Conservation (phyloP, 768 basidiomycete species). For the Phlebiopsis gigantea region DNA sequence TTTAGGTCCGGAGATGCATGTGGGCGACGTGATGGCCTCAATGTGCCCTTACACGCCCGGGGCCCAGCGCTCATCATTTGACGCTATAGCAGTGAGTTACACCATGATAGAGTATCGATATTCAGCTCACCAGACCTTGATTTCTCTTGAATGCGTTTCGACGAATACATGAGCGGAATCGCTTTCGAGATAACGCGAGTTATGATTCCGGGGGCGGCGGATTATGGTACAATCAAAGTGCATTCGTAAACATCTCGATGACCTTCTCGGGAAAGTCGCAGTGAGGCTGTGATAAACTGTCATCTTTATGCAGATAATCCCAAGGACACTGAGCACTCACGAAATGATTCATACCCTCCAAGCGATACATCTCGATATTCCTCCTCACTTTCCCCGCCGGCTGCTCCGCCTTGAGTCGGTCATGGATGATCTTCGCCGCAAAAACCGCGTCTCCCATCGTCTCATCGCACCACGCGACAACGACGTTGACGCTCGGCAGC, state of each 20-base stretch:
- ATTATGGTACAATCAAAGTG: too few species aligned
- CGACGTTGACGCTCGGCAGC: slow-evolving; percentile 1
- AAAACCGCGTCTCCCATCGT: slow-evolving; percentile 6
- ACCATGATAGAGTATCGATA: too few species aligned
- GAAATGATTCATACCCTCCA: slow-evolving; percentile 15
- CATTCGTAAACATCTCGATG: neutral
- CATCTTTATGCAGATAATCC: neutral
- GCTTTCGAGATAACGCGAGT: too few species aligned
- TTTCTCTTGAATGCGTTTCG: too few species aligned
- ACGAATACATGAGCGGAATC: too few species aligned
- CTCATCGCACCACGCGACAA: slow-evolving; percentile 12
- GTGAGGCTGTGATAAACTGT: slow-evolving; percentile 11
- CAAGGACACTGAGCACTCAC: slow-evolving; percentile 7
- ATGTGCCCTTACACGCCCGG: too few species aligned
- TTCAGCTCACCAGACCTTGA: too few species aligned
- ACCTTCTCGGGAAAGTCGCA: slow-evolving; percentile 17
- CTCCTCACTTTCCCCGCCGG: slow-evolving; percentile 1
- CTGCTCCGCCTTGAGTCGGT: neutral
- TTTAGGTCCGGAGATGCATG: too few species aligned
- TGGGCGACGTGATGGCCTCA: too few species aligned
- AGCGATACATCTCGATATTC: neutral
- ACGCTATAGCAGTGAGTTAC: too few species aligned
- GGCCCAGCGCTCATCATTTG: too few species aligned
- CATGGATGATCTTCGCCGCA: neutral
- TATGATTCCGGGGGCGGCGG: too few species aligned